Evolutionary conservation across 2,329 filamentous ascomycete genomes (phyloP), one percentile per base, ranked within the genome.

Genomic region (Graphiopsis chlorocephala): DNA sequence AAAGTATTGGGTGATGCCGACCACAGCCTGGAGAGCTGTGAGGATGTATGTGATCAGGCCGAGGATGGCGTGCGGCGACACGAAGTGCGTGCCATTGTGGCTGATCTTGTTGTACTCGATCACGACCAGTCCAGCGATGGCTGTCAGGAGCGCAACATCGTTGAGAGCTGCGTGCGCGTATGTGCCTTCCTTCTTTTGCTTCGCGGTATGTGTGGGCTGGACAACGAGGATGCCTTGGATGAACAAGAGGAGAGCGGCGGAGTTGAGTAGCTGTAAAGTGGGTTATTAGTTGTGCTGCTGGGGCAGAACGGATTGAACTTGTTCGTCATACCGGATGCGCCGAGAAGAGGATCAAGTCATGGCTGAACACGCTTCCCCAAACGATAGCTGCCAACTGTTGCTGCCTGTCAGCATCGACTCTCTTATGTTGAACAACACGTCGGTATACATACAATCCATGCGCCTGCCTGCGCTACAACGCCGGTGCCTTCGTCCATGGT

Each of bases 51-150:
- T 91, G 48, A 86, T 80, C 61, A 94, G 82, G n/a, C 94, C 95
- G 10, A 98, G 83, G 72, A 92, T 90, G 10, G 88, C 92, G 77
- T 98, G 95, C 0, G 86, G 79, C 0, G 90, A 94, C 69, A 89
- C 86, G 76, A 98, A 93, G 78, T 96, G 92, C 10, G 81, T 79
- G 60, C 88, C 86, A 57, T 82, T 78, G 75, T 86, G 87, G 56
- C 82, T 79, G 68, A 89, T 80, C 78, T 99, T 99, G 85, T 97
- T 97, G 77, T 90, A 85, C 78, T 93, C 89, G 77, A 95, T 93
- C 67, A 91, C 80, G 68, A 85, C 78, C 42, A 92, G 83, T 62
- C 90, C 91, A 17, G 85, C 83, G 57, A 87, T 78, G 58, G 93
- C 84, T 60, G 84, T 74, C 11, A 86, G 79, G 61, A 91, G 79